A percentile compares a stretch with the other conserved stretches of the same genome.
Evolutionary conservation across 83 land plant species (phyloP).

Genomic region (Thuja plicata): DNA sequence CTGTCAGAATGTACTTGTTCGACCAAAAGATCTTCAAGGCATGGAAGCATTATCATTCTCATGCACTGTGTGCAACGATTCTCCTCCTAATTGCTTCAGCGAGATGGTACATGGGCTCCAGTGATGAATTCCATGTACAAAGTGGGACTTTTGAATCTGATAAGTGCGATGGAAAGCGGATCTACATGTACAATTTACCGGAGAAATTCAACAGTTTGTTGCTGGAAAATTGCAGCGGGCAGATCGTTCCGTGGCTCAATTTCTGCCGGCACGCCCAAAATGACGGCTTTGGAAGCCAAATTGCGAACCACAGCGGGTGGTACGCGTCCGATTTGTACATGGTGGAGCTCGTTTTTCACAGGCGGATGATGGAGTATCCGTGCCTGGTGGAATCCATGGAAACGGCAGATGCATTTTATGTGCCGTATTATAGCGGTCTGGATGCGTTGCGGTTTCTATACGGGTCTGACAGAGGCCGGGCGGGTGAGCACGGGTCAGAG

Average conservation of each 20-base stretch:
- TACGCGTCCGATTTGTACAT: constrained; percentile 40
- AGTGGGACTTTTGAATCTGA: background rate
- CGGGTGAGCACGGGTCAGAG: background rate
- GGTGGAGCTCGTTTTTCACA: constrained; percentile 43
- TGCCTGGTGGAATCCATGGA: constrained; percentile 14
- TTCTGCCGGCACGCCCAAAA: constrained; percentile 30
- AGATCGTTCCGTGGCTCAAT: constrained; percentile 26
- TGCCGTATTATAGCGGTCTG: constrained; percentile 41
- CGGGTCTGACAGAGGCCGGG: background rate
- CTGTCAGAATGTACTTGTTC: too few species aligned
- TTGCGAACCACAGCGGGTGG: constrained; percentile 13
- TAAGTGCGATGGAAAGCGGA: constrained; percentile 25
- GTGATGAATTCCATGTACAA: too few species aligned
- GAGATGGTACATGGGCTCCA: background rate
- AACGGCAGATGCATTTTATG: constrained; percentile 33
- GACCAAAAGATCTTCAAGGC: too few species aligned
- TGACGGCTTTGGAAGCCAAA: constrained; percentile 19
- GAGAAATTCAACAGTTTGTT: constrained; percentile 25
- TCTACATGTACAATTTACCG: constrained; percentile 44
- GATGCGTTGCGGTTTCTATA: constrained; percentile 33
- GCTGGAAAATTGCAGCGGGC: constrained; percentile 25
- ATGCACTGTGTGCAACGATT: too few species aligned
- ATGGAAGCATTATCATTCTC: too few species aligned
- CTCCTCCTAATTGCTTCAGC: too few species aligned
- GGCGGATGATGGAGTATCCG: constrained; percentile 25